Conservation (phyloP, 2,329 filamentous ascomycete genomes). For the Alternaria dauci region DNA sequence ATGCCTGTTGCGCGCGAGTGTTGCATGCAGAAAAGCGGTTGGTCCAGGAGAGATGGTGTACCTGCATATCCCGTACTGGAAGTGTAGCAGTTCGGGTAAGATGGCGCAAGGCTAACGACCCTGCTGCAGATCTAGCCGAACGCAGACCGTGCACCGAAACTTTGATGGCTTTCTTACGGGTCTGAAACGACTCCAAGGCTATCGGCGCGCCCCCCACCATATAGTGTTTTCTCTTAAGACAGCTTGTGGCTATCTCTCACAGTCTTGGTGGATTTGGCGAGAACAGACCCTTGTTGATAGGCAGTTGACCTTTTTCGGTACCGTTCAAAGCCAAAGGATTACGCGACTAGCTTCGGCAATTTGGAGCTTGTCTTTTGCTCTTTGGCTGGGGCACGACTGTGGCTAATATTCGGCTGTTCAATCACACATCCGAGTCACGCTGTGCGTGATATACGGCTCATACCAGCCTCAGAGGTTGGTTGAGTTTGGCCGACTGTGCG, state of each 20-base stretch:
- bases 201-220: not conserved
- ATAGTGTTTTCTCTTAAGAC: constrained; percentile 10
- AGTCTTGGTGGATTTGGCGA: constrained; percentile 1
- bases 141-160: constrained; percentile 28
- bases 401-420: not conserved
- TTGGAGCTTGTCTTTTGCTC: not conserved
- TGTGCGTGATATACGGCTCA: not conserved
- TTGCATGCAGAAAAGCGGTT: not conserved
- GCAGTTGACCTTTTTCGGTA: not conserved
- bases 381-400: not conserved
- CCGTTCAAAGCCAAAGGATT: not conserved
- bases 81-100: constrained; percentile 17
- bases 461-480: constrained; percentile 1
- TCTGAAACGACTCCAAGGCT: constrained; percentile 32
- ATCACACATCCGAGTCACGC: constrained; percentile 1
- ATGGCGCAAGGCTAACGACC: constrained; percentile 20
- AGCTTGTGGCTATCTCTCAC: not conserved
- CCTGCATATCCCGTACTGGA: constrained; percentile 18
- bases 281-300: not conserved
- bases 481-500: not conserved
- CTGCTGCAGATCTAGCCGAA: constrained; percentile 32
- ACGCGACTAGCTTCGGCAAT: not conserved
- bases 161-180: constrained; percentile 24
- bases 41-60: not conserved
- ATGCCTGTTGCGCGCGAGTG: constrained; percentile 1